Percentiles rank a stretch among this genome's conserved stretches.
Conservation (phyloP, 129 eudicot genomes). For the Centaurea solstitialis region DNA sequence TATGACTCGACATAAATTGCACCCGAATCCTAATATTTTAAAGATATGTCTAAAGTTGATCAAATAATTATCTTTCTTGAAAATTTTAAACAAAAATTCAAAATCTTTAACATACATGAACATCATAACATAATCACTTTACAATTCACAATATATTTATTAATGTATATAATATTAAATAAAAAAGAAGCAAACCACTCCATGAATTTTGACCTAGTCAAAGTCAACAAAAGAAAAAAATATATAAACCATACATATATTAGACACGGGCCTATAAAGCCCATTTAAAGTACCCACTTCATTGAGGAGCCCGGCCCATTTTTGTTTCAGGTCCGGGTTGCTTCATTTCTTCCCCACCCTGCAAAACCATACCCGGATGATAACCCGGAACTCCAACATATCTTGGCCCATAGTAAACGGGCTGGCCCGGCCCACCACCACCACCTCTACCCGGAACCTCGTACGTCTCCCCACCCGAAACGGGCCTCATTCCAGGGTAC, state of each 20-base stretch:
- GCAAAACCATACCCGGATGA: constrained; percentile 62
- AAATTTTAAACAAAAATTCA: neutral
- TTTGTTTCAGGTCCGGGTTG: constrained; percentile 36
- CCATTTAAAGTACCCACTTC: constrained; percentile 11
- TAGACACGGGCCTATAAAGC: constrained; percentile 16
- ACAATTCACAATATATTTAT: constrained; percentile 21
- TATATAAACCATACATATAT: neutral
- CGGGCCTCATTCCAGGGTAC: constrained; percentile 55
- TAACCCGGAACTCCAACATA: constrained; percentile 57
- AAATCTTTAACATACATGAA: neutral
- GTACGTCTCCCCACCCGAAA: constrained; percentile 34
- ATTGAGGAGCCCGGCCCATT: constrained; percentile 54
- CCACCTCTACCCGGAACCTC: constrained; percentile 43
- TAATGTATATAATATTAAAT: too few species aligned
- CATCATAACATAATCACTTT: constrained; percentile 14
- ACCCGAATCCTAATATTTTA: neutral
- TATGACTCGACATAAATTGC: neutral
- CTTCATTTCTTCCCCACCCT: constrained; percentile 57
- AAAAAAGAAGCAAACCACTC: constrained; percentile 3
- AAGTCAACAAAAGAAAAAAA: constrained; percentile 14
- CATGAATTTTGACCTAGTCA: constrained; percentile 23
- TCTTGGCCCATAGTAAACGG: constrained; percentile 61
- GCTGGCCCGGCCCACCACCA: constrained; percentile 49
- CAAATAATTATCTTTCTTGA: neutral
- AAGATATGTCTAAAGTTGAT: neutral